Evolutionary conservation across 441 rosid genomes (phyloP), one percentile per base, ranked within the genome.

Genomic region (Pelargonium citronellum): DNA sequence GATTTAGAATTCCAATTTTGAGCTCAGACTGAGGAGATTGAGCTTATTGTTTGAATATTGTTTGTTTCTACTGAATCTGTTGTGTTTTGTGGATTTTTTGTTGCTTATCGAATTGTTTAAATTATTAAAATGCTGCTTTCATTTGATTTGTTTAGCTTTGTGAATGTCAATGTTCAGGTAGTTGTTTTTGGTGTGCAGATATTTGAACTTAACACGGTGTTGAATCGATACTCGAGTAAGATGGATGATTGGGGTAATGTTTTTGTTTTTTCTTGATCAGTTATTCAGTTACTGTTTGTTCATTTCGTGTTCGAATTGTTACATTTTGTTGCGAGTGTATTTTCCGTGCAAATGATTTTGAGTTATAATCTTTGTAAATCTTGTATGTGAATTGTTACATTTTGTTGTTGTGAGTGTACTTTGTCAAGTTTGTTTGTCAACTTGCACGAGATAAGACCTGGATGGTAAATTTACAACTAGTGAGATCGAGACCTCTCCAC

Each of bases 241-340:
- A 55, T 55, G 61, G 61, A 55, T 55, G 61, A 55, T 55, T 55
- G 61, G 61, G 61, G 61, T 55, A 55, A 55, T 55, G 22, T 15
- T 15, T 55, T 16, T 0, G 6, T 51, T 51, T 51, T 7, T 30
- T 2, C 61, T 55, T 16, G 8, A 8, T 55, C 22, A 16, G 17
- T 55, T 55, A 55, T 6, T 19, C 22, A 7, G 17, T 55, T 55
- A 55, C 20, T 19, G 17, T 55, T 5, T 55, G 61, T 55, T 55
- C 60, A 16, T 16, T 55, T 55, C 3, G 61, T 55, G 61, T 55
- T 55, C 7, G 61, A 55, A 7, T 19, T 55, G 61, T 16, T 55
- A 55, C 61, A 55, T 55, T 55, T 16, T 0, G 7, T 16, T 16
- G 22, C 5, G 61, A 55, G 61, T 55, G 17, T 7, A 55, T 55